These are phyloP conservation scores for Tolypocladium amazonense DNA, from an alignment of 2,329 filamentous ascomycete genomes.

Conservation along the genomic window DNA sequence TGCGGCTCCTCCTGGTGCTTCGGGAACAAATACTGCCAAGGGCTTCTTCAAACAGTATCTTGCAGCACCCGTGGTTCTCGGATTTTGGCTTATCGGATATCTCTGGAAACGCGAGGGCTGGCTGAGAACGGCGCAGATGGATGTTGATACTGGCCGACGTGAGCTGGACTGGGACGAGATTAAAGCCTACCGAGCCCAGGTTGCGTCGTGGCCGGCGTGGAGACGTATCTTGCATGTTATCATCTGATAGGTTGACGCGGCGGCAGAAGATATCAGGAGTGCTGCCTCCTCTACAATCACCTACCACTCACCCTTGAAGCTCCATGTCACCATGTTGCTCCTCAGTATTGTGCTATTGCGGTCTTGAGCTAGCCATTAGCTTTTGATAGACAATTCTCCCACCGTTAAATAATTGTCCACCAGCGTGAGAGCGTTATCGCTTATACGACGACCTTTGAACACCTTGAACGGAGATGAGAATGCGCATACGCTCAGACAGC, in stretches of 20 bases:
- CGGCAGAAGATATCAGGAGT: background rate
- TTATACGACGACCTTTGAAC: too few relatives aligned
- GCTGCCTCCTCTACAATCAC: background rate
- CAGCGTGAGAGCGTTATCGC: background rate
- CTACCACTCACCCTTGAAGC: background rate
- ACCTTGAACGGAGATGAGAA: too few relatives aligned
- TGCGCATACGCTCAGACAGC: too few relatives aligned
- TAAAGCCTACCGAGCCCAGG: background rate
- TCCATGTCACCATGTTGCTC: background rate
- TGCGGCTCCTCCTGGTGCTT: background rate
- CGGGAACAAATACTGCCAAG: background rate
- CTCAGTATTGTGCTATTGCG: background rate
- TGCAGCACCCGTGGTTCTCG: background rate
- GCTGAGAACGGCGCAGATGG: background rate
- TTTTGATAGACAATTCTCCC: background rate
- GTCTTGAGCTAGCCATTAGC: background rate
- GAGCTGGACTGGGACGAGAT: background rate
- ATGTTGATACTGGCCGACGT: background rate
- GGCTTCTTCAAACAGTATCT: background rate
- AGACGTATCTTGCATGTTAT: background rate
- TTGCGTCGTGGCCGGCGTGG: background rate
- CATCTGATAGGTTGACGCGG: background rate
- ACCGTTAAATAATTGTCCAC: background rate
- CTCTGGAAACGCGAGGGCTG: background rate
- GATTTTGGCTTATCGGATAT: background rate